These are phyloP conservation scores for Mollisia scopiformis DNA, from an alignment of 2,329 filamentous ascomycete genomes.

Conservation along the genomic window DNA sequence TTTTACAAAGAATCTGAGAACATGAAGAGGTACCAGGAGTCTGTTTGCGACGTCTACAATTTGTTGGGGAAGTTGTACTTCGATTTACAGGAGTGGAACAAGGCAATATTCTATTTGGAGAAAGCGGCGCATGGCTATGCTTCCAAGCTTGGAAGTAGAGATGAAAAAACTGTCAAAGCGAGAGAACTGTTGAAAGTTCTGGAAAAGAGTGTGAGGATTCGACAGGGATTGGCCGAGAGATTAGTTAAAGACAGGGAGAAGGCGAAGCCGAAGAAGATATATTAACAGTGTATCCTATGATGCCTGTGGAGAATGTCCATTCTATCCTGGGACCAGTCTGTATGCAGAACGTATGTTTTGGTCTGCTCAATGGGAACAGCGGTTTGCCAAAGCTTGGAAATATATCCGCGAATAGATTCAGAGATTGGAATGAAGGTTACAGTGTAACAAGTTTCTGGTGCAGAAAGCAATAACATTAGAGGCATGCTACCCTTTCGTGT, in stretches of 20 bases:
- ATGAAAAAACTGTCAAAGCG: background rate
- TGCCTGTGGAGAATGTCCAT: too few relatives aligned
- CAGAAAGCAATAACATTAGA: too few relatives aligned
- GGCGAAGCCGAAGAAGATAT: background rate
- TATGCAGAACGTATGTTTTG: too few relatives aligned
- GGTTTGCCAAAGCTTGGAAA: background rate
- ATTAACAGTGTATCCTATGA: too few relatives aligned
- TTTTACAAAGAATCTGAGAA: too few relatives aligned
- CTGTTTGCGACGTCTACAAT: background rate
- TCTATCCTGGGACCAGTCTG: too few relatives aligned
- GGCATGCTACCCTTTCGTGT: background rate
- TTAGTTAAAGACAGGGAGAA: background rate
- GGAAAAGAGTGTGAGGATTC: background rate
- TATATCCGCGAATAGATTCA: too few relatives aligned
- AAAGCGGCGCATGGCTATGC: background rate
- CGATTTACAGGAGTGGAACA: conserved; percentile 5
- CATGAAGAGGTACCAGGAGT: too few relatives aligned
- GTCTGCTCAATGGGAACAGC: too few relatives aligned
- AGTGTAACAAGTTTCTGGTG: too few relatives aligned
- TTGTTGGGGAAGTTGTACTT: background rate
- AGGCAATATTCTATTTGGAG: background rate
- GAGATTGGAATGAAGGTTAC: too few relatives aligned
- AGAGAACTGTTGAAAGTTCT: too few relatives aligned
- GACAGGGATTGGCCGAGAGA: conserved; percentile 3
- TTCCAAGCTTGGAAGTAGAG: background rate